Percentiles rank a stretch among this genome's conserved stretches.
phyloP scores from a whole-genome alignment of 108 stramenopile species.

The Epithemia pelagica region DNA sequence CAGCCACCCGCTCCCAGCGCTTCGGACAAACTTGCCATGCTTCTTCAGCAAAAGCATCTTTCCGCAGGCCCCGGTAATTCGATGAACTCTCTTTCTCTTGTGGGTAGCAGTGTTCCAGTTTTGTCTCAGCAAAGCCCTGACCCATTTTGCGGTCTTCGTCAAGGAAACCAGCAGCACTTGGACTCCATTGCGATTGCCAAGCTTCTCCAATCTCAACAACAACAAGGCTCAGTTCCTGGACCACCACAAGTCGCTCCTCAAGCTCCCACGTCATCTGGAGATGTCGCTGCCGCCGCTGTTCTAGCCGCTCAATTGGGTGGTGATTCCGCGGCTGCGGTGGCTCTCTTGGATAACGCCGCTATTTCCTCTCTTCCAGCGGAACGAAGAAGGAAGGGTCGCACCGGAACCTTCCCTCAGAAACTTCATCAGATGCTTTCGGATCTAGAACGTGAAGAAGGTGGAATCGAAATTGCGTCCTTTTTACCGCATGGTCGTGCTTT shows the following conservation, averaged over 20 bases:
- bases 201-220: slow-evolving; percentile 8
- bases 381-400: slow-evolving; percentile 10
- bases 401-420: slow-evolving; percentile 51
- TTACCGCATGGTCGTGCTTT: slow-evolving; percentile 51
- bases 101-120: not conserved
- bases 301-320: not conserved
- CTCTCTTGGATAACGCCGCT: not conserved
- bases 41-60: not conserved
- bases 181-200: slow-evolving; percentile 1
- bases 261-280: not conserved
- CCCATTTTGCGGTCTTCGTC: not conserved
- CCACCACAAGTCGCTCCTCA: not conserved
- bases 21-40: not conserved
- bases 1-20: not conserved
- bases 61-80: not conserved
- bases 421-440: slow-evolving; percentile 44
- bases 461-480: slow-evolving; percentile 44
- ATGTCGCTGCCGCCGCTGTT: not conserved
- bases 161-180: not conserved
- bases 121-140: not conserved
- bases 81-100: not conserved
- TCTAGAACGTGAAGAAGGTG: slow-evolving; percentile 23
- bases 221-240: not conserved
- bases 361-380: slow-evolving; percentile 2
- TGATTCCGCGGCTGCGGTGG: not conserved